Conservation (phyloP, 345 rosid genomes). For the Leavenworthia alabamica region DNA sequence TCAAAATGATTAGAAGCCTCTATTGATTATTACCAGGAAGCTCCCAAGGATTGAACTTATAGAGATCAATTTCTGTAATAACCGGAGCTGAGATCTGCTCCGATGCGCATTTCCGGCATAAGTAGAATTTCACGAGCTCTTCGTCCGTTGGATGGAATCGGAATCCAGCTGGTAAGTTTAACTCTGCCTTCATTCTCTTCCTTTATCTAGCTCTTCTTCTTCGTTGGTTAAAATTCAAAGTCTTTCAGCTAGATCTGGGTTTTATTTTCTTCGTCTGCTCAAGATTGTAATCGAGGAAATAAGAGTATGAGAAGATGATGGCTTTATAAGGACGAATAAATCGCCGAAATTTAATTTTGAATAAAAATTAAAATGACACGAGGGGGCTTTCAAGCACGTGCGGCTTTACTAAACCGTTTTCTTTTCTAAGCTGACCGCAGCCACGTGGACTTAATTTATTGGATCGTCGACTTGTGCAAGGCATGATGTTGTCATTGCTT, state of each 20-base stretch:
- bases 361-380: slow-evolving; percentile 2
- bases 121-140: slow-evolving; percentile 73
- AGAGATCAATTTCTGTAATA: slow-evolving; percentile 82
- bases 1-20: background rate
- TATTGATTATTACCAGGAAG: slow-evolving; percentile 67
- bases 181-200: slow-evolving; percentile 42
- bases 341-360: background rate
- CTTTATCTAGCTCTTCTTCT: background rate
- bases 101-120: slow-evolving; percentile 59
- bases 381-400: slow-evolving; percentile 29
- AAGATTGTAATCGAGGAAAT: slow-evolving; percentile 31
- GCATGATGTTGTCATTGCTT: slow-evolving; percentile 30
- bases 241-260: background rate
- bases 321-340: slow-evolving; percentile 32
- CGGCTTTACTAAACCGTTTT: slow-evolving; percentile 24
- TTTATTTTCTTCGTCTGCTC: background rate
- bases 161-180: slow-evolving; percentile 82
- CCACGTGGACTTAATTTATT: slow-evolving; percentile 13
- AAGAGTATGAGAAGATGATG: slow-evolving; percentile 5
- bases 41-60: slow-evolving; percentile 88
- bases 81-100: slow-evolving; percentile 58
- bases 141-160: slow-evolving; percentile 96
- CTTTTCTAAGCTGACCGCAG: slow-evolving; percentile 34
- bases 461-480: slow-evolving; percentile 10
- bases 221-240: background rate